phyloP scores from a whole-genome alignment of 192 early-diverging fungal genomes.

The Coemansia sp. region DNA sequence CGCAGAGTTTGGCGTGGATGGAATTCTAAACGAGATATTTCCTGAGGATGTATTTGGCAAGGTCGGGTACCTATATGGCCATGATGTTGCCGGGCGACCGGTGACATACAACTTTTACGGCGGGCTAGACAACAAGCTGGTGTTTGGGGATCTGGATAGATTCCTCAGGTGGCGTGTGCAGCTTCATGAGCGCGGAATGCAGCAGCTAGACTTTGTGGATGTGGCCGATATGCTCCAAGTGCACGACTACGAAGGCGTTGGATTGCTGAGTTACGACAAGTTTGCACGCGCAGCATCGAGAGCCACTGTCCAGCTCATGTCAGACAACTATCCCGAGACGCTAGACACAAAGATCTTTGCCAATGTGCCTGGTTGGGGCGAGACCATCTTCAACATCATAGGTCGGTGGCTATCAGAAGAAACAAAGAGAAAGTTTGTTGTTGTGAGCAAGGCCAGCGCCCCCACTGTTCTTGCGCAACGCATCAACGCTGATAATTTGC shows the following conservation, averaged over 20 bases:
- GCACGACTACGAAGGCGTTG: constrained; percentile 61
- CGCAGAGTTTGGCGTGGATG: constrained; percentile 50
- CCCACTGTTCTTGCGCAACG: constrained; percentile 32
- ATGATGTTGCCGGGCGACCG: constrained; percentile 54
- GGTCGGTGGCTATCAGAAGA: constrained; percentile 58
- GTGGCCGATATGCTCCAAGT: constrained; percentile 61
- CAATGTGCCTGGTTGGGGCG: constrained; percentile 64
- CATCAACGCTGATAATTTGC: constrained; percentile 43
- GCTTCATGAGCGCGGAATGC: constrained; percentile 60
- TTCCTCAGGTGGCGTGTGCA: constrained; percentile 66
- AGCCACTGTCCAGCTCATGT: constrained; percentile 56
- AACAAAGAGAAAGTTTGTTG: constrained; percentile 63
- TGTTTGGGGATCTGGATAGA: constrained; percentile 57
- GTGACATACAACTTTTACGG: constrained; percentile 65
- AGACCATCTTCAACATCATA: constrained; percentile 59
- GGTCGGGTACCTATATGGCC: constrained; percentile 55
- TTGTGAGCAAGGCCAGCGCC: constrained; percentile 52
- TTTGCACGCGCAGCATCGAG: constrained; percentile 57
- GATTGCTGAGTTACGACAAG: constrained; percentile 53
- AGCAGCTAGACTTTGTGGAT: constrained; percentile 58
- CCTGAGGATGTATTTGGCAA: constrained; percentile 48
- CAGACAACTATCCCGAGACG: constrained; percentile 66
- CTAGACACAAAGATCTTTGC: constrained; percentile 63
- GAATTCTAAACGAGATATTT: constrained; percentile 53
- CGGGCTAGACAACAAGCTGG: constrained; percentile 52